Evolutionary conservation across 2,329 filamentous ascomycete species (phyloP).

Genomic region (Penicillium brasilianum): DNA sequence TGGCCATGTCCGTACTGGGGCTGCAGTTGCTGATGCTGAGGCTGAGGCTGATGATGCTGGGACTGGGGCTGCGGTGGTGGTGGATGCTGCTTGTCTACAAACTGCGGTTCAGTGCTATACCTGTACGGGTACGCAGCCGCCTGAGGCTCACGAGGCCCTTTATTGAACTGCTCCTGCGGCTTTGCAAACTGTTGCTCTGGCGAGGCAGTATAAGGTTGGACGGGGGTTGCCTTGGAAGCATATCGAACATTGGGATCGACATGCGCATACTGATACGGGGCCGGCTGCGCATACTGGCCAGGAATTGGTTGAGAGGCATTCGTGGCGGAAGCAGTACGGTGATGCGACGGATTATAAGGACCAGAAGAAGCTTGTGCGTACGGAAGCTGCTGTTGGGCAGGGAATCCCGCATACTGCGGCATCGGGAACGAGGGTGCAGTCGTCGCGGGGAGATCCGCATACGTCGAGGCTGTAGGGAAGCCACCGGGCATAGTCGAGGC

Average conservation of each 20-base stretch:
- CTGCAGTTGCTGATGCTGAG: conserved; percentile 12
- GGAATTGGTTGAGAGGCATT: conserved; percentile 27
- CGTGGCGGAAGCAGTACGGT: conserved; percentile 37
- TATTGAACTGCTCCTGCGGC: conserved; percentile 12
- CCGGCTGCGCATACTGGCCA: conserved; percentile 38
- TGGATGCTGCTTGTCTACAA: conserved; percentile 14
- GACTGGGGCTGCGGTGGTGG: not conserved
- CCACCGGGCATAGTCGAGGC: conserved; percentile 38
- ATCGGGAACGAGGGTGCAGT: conserved; percentile 31
- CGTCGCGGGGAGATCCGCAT: conserved; percentile 28
- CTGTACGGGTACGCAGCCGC: conserved; percentile 25
- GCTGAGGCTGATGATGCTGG: conserved; percentile 8
- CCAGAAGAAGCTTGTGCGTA: conserved; percentile 33
- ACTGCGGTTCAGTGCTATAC: conserved; percentile 30
- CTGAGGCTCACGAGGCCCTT: conserved; percentile 26
- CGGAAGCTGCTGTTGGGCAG: conserved; percentile 26
- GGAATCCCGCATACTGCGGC: conserved; percentile 40
- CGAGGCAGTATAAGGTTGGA: conserved; percentile 33
- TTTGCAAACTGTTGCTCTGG: conserved; percentile 35
- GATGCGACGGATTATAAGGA: conserved; percentile 33
- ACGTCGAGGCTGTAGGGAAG: conserved; percentile 36
- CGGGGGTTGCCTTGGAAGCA: conserved; percentile 36
- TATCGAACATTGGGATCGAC: conserved; percentile 48
- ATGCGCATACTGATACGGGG: conserved; percentile 47
- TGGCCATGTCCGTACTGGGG: conserved; percentile 5